phyloP scores from a whole-genome alignment of 257 asterid species.

The Petunia axillaris region DNA sequence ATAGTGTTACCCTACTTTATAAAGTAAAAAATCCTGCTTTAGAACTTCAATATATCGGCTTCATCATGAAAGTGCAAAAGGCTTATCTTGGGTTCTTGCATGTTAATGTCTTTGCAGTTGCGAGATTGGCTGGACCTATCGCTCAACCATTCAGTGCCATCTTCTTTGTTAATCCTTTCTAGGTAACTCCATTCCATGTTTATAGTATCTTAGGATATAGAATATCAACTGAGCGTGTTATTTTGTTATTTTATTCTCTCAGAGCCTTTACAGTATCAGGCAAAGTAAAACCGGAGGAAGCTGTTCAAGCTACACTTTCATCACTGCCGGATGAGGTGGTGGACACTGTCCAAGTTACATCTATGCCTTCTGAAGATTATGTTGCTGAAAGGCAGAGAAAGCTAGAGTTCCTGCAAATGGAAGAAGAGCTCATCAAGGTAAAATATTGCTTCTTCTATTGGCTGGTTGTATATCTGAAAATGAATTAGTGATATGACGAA shows the following conservation, averaged over 20 bases:
- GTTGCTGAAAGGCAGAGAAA: constrained; percentile 90
- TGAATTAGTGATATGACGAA: not conserved
- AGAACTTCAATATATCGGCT: not conserved
- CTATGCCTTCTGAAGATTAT: constrained; percentile 91
- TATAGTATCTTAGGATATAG: not conserved
- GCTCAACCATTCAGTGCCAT: constrained; percentile 84
- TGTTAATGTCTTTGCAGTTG: constrained; percentile 51
- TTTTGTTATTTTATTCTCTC: constrained; percentile 7
- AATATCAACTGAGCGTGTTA: not conserved
- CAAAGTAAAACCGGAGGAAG: constrained; percentile 81
- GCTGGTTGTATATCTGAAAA: constrained; percentile 2
- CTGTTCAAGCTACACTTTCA: constrained; percentile 78
- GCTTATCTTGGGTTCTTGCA: constrained; percentile 18
- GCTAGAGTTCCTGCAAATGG: constrained; percentile 86
- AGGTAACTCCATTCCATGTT: constrained; percentile 48
- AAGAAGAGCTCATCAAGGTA: constrained; percentile 92
- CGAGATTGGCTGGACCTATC: constrained; percentile 95
- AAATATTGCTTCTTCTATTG: constrained; percentile 2
- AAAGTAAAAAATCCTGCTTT: not conserved
- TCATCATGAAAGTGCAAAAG: not conserved
- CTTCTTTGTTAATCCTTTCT: constrained; percentile 86
- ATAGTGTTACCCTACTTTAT: too few species aligned
- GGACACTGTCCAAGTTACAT: constrained; percentile 74
- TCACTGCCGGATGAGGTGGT: constrained; percentile 97
- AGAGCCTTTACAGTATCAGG: constrained; percentile 89